Evolutionary conservation across 2,329 filamentous ascomycete genomes (phyloP).

Genomic region (Boeremia lycopersici): DNA sequence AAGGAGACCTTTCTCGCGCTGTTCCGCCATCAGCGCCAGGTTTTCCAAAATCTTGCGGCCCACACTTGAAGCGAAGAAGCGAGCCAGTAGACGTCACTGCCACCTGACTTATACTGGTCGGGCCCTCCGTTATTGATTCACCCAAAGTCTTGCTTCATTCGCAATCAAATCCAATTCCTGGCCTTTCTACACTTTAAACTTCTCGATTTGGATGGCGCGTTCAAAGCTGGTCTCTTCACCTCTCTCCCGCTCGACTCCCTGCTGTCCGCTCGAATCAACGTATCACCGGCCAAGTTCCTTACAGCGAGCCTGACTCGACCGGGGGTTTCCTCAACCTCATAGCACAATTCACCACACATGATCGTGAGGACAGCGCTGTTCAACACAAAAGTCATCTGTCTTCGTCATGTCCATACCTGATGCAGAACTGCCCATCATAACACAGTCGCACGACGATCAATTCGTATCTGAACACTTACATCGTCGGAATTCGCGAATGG

Average conservation of each 20-base stretch:
- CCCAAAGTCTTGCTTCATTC: background rate
- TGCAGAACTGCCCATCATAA: conserved; percentile 21
- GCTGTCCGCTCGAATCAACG: conserved; percentile 29
- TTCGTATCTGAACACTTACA: conserved; percentile 28
- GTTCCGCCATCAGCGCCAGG: conserved; percentile 13
- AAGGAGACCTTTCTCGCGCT: conserved; percentile 4
- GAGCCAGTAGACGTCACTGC: conserved; percentile 15
- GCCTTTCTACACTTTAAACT: background rate
- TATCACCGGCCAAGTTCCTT: conserved; percentile 45
- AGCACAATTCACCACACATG: conserved; percentile 1
- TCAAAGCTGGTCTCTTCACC: conserved; percentile 22
- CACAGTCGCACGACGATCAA: conserved; percentile 26
- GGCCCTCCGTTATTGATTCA: conserved; percentile 5
- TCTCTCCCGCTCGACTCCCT: conserved; percentile 7
- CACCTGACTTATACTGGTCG: conserved; percentile 9
- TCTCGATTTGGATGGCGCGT: conserved; percentile 43
- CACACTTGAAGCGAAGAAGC: conserved; percentile 16
- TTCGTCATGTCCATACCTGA: conserved; percentile 35
- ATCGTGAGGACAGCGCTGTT: conserved; percentile 12
- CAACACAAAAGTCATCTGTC: background rate
- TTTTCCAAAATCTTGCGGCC: conserved; percentile 17
- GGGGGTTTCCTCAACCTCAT: background rate
- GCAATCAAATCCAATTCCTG: background rate
- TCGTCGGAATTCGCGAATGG: conserved; percentile 35
- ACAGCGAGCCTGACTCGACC: conserved; percentile 39